Evolutionary conservation across 2,329 filamentous ascomycete species (phyloP).

Genomic region (Fusarium circinatum): DNA sequence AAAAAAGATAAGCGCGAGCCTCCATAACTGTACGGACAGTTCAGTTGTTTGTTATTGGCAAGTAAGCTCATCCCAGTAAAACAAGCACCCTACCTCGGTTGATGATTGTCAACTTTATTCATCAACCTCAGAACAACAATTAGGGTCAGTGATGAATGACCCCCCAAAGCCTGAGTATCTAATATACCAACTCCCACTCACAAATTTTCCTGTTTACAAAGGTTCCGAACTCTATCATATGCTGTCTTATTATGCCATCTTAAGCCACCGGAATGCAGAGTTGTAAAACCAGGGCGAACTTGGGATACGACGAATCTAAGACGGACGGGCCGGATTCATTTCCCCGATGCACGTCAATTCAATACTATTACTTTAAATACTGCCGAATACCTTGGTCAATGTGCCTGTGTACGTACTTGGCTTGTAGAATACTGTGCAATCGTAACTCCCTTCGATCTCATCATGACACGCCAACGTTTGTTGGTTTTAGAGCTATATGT

Average conservation of each 20-base stretch:
- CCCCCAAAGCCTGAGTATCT: not conserved
- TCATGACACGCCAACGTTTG: not conserved
- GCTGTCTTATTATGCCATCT: not conserved
- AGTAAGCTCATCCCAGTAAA: slow-evolving; percentile 3
- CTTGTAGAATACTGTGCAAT: not conserved
- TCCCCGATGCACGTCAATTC: slow-evolving; percentile 20
- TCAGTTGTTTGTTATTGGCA: not conserved
- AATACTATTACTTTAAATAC: slow-evolving; percentile 15
- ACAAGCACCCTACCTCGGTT: not conserved
- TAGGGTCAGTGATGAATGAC: not conserved
- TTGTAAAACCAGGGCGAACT: not conserved
- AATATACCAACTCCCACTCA: not conserved
- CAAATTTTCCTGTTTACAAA: not conserved
- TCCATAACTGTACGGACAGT: not conserved
- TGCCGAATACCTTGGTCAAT: slow-evolving; percentile 6
- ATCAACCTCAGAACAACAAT: not conserved
- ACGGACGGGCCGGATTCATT: slow-evolving; percentile 6
- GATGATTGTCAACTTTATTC: slow-evolving; percentile 9
- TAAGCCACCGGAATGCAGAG: not conserved
- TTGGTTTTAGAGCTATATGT: not conserved
- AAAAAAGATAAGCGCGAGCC: not conserved
- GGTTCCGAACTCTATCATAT: not conserved
- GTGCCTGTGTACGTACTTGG: not conserved
- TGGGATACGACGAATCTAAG: not conserved
- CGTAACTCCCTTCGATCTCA: not conserved